phyloP scores from a whole-genome alignment of 2,329 filamentous ascomycete species.

The Aspergillus amoenus region DNA sequence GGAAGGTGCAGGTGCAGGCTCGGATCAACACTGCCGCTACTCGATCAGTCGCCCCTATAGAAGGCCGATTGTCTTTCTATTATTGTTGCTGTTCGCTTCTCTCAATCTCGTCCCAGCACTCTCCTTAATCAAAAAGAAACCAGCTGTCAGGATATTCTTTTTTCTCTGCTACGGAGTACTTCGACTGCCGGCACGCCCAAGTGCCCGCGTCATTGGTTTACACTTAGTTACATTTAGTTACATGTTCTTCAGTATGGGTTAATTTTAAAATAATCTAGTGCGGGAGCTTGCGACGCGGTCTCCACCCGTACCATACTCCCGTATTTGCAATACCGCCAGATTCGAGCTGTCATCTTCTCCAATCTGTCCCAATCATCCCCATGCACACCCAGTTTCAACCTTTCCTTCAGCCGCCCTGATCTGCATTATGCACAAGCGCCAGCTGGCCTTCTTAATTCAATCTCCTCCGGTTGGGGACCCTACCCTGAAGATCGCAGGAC shows the following conservation, averaged over 20 bases:
- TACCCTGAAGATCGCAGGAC: too few species aligned
- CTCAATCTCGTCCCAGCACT: too few species aligned
- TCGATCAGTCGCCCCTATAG: not conserved
- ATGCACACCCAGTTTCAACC: not conserved
- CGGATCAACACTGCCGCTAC: conserved; percentile 4
- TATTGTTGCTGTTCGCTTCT: not conserved
- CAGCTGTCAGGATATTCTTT: not conserved
- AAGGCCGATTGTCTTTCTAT: not conserved
- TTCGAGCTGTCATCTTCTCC: not conserved
- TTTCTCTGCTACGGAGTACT: too few species aligned
- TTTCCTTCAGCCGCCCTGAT: not conserved
- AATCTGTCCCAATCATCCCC: not conserved
- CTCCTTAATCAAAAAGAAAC: not conserved
- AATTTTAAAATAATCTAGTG: not conserved
- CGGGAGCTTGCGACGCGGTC: conserved; percentile 6
- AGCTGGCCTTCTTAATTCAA: not conserved
- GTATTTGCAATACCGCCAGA: conserved; percentile 1
- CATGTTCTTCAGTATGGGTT: not conserved
- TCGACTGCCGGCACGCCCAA: too few species aligned
- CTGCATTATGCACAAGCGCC: not conserved
- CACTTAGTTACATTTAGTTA: too few species aligned
- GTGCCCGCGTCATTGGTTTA: too few species aligned
- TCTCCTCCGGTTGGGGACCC: too few species aligned
- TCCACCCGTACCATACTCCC: not conserved
- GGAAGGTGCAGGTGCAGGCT: not conserved